Evolutionary conservation across 2,329 filamentous ascomycete genomes (phyloP).

Genomic region (Metarhizium rileyi): DNA sequence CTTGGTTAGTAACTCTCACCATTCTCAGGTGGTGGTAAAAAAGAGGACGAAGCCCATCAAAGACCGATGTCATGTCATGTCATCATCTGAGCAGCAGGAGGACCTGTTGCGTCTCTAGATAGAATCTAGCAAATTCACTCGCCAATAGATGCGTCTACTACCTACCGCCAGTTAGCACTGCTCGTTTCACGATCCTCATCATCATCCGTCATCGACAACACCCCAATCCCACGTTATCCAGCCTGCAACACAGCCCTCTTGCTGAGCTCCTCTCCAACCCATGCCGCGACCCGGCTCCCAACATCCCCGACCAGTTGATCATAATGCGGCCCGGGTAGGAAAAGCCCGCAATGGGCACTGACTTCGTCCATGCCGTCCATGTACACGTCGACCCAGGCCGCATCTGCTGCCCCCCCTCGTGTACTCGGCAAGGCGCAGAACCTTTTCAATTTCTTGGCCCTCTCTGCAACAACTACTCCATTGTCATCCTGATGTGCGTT

Average conservation of each 20-base stretch:
- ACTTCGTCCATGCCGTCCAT: conserved; percentile 83
- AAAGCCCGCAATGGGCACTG: conserved; percentile 73
- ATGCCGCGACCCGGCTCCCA: conserved; percentile 53
- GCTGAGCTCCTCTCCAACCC: conserved; percentile 55
- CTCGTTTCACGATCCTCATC: neutral
- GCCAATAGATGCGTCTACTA: too few relatives aligned
- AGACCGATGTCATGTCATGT: too few relatives aligned
- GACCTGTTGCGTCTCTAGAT: too few relatives aligned
- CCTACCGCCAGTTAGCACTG: neutral
- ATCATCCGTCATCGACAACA: neutral
- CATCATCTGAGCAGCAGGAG: too few relatives aligned
- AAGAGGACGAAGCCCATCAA: too few relatives aligned
- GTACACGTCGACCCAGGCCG: conserved; percentile 66
- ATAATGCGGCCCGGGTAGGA: conserved; percentile 64
- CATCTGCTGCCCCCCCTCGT: conserved; percentile 47
- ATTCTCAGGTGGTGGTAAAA: too few relatives aligned
- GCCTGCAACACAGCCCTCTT: conserved; percentile 26
- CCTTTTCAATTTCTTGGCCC: conserved; percentile 51
- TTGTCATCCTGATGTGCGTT: neutral
- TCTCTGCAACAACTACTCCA: conserved; percentile 9
- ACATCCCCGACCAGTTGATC: conserved; percentile 70
- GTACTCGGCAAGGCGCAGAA: conserved; percentile 66
- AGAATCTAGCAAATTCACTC: too few relatives aligned
- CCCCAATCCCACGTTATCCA: conserved; percentile 3
- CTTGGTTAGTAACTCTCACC: too few relatives aligned